These are phyloP conservation scores for Acrocalymma vagum DNA, from an alignment of 2,329 filamentous ascomycete genomes.

Conservation along the genomic window DNA sequence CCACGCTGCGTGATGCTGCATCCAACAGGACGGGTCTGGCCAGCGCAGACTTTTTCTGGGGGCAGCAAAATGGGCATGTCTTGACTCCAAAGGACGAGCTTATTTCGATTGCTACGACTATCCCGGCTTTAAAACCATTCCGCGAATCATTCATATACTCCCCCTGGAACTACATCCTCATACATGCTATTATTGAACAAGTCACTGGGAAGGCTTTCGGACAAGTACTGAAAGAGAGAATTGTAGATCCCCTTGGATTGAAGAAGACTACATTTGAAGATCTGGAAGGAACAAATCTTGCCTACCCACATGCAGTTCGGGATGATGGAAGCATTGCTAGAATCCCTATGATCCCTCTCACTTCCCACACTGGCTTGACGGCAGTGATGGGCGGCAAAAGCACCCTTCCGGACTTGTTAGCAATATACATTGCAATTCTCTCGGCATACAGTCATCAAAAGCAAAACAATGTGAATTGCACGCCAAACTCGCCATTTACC, in stretches of 20 bases:
- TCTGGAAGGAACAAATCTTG: slow-evolving; percentile 6
- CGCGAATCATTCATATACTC: slow-evolving; percentile 16
- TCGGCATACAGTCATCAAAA: slow-evolving; percentile 13
- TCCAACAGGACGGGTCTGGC: slow-evolving; percentile 17
- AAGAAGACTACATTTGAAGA: slow-evolving; percentile 10
- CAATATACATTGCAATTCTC: slow-evolving; percentile 12
- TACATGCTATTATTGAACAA: slow-evolving; percentile 5
- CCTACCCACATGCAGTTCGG: slow-evolving; percentile 6
- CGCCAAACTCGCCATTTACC: slow-evolving; percentile 13
- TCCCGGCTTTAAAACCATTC: slow-evolving; percentile 8
- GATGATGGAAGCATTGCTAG: slow-evolving; percentile 7
- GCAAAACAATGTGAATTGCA: slow-evolving; percentile 7
- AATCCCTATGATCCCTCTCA: slow-evolving; percentile 4
- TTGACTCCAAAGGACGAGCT: slow-evolving; percentile 11
- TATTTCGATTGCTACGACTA: not conserved
- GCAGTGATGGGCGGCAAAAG: slow-evolving; percentile 10
- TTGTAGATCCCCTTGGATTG: slow-evolving; percentile 16
- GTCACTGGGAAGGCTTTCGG: slow-evolving; percentile 12
- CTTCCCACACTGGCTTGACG: slow-evolving; percentile 5
- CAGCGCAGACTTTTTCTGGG: slow-evolving; percentile 8
- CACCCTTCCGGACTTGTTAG: slow-evolving; percentile 10
- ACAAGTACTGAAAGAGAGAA: slow-evolving; percentile 3
- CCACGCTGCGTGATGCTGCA: slow-evolving; percentile 17
- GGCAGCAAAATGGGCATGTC: slow-evolving; percentile 10
- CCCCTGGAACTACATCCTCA: slow-evolving; percentile 20